Percentiles rank a stretch among this genome's conserved stretches.
These are phyloP conservation scores for Globisporangium ultimum DNA, from an alignment of 352 stramenopile species.

Conservation along the genomic window DNA sequence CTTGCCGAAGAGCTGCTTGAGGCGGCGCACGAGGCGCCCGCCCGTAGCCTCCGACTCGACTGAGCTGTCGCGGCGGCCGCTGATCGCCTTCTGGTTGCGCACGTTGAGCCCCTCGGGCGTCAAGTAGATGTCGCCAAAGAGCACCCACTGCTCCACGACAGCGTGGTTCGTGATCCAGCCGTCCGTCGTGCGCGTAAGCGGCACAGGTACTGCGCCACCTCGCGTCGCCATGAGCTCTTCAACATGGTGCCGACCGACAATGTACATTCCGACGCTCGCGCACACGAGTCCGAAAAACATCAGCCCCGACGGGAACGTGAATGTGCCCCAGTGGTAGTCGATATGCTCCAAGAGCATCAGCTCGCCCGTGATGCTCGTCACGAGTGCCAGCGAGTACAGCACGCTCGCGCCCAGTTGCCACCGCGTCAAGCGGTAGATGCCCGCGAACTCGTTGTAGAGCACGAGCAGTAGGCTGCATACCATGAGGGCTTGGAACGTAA, in stretches of 20 bases:
- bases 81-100: slow-evolving; percentile 37
- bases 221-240: slow-evolving; percentile 80
- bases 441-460: slow-evolving; percentile 76
- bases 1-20: slow-evolving; percentile 43
- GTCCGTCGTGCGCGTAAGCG: slow-evolving; percentile 65
- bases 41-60: slow-evolving; percentile 36
- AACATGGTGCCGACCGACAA: slow-evolving; percentile 75
- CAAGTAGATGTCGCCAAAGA: slow-evolving; percentile 76
- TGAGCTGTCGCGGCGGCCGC: slow-evolving; percentile 43
- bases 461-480: slow-evolving; percentile 46
- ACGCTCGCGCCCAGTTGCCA: slow-evolving; percentile 74
- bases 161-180: slow-evolving; percentile 83
- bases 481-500: slow-evolving; percentile 67
- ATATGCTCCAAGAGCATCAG: slow-evolving; percentile 77
- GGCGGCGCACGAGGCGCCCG: slow-evolving; percentile 32
- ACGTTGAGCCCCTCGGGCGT: slow-evolving; percentile 55
- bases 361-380: slow-evolving; percentile 54
- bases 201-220: slow-evolving; percentile 71
- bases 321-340: slow-evolving; percentile 67
- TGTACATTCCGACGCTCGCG: slow-evolving; percentile 75
- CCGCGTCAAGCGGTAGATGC: slow-evolving; percentile 69
- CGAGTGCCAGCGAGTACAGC: slow-evolving; percentile 66
- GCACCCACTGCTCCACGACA: slow-evolving; percentile 77
- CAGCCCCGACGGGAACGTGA: slow-evolving; percentile 71
- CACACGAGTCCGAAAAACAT: slow-evolving; percentile 77